Base-by-base conservation (phyloP, 1,284 basidiomycete genomes). In the Polyporus tsugae region DNA sequence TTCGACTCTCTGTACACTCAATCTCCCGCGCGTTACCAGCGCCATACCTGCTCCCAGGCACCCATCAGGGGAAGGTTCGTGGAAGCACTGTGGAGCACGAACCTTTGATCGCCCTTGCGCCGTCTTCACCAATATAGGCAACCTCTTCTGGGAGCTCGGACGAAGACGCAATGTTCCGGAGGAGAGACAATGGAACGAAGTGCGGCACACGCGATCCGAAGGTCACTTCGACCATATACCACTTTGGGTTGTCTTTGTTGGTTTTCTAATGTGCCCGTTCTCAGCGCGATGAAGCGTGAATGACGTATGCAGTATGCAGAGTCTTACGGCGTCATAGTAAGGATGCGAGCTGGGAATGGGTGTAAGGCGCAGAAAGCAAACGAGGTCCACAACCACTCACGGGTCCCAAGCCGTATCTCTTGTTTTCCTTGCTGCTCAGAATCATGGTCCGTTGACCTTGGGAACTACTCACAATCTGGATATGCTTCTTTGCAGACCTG, bases 141-240 rank as follows among this genome's bases (percentile, higher is more conserved):
- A 95, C 76, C 64, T 86, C 85, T n/a, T 82, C 79, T 1, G 89
- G 89, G 1, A 84, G 79, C 1, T 79, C 72, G 1, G 76, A 74
- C 1, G 77, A 75, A 1, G 75, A 72, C 0, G 90, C 87, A 44
- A 97, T 86, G 49, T 84, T 81, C 64, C 93, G 91, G 64, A 98
- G 83, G 1, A 97, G 81, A 2, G 91, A 85, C 6, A 98, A 84
- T 0, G 96, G 92, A 2, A 98, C 88, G 70, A 95, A 93, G 80
- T 97, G 83, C 10, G 79, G 73, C 6, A 94, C 85, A 36, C 92
- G 89, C 9, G 86, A 80, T n/a, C 81, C 77, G 78, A 97, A 96
- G 38, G 84, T 86, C 42, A 95, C 85, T 75, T 95, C 92, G 62
- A 96, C 92, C 94, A 98, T 97, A 83, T 86, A 97, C 97, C 97